Evolutionary conservation across 2,329 filamentous ascomycete species (phyloP).

Genomic region (Paramyrothecium sp.): DNA sequence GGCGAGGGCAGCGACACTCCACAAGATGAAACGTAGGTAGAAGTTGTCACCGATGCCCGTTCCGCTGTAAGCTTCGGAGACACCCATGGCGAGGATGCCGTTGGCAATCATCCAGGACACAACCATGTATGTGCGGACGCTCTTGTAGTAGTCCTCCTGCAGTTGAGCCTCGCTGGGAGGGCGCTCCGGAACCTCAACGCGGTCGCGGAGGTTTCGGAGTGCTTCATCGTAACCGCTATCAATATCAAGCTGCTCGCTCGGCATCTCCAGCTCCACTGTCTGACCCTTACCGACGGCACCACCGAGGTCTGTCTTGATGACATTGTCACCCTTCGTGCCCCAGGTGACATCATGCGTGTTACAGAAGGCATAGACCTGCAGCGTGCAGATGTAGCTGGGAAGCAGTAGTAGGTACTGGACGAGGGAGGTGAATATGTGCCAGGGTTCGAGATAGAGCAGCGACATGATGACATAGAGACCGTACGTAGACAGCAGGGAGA

Average conservation of each 20-base stretch:
- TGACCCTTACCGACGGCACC: conserved; percentile 75
- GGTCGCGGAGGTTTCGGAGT: conserved; percentile 89
- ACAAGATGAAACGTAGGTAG: conserved; percentile 91
- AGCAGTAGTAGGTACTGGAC: conserved; percentile 91
- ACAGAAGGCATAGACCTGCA: conserved; percentile 96
- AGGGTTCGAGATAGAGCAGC: conserved; percentile 94
- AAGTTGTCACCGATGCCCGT: conserved; percentile 75
- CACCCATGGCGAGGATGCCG: conserved; percentile 87
- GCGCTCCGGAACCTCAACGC: conserved; percentile 73
- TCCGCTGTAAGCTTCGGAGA: conserved; percentile 79
- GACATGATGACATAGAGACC: conserved; percentile 97
- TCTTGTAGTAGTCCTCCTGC: conserved; percentile 98
- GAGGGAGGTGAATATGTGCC: conserved; percentile 96
- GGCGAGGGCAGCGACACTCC: conserved; percentile 83
- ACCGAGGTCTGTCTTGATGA: conserved; percentile 88
- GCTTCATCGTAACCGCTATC: conserved; percentile 97
- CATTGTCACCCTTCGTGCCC: conserved; percentile 91
- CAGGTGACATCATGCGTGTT: conserved; percentile 27
- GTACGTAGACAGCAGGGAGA: conserved; percentile 83
- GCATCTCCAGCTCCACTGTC: conserved; percentile 95
- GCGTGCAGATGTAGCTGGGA: conserved; percentile 91
- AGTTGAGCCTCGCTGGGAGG: conserved; percentile 71
- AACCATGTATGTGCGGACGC: conserved; percentile 97
- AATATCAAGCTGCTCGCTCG: conserved; percentile 95
- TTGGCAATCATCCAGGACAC: conserved; percentile 92